Base-by-base conservation (phyloP, 139 green algal species). In the Tetratostichococcus sp. region DNA sequence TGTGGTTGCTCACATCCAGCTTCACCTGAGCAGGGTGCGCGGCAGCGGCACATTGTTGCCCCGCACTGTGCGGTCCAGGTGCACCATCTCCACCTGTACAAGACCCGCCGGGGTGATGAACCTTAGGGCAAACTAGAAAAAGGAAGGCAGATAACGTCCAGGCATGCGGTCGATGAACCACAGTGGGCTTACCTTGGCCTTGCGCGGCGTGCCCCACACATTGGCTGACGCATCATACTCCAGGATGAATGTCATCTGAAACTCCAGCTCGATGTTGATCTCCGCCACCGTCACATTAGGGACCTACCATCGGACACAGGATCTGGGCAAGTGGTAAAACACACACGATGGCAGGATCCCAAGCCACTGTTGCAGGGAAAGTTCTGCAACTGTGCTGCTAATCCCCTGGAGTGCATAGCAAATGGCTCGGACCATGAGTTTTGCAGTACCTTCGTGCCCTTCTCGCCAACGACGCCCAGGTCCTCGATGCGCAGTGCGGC, bases 391-490 rank as follows among this genome's bases (percentile, higher is more conserved):
- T n/a, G n/a, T n/a, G n/a, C n/a, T n/a, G n/a, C n/a, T n/a, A n/a
- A n/a, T n/a, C n/a, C n/a, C n/a, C n/a, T n/a, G n/a, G n/a, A n/a
- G n/a, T n/a, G n/a, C n/a, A n/a, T n/a, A n/a, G n/a, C n/a, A n/a
- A n/a, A n/a, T n/a, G n/a, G n/a, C n/a, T n/a, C n/a, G n/a, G n/a
- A n/a, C n/a, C n/a, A n/a, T n/a, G n/a, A 26, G 2, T 28, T 25
- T 26, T 62, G 50, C 50, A 25, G 50, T 26, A 62, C 87, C 77
- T 92, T 91, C 65, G 83, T 92, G 31, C 90, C 90, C n/a, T 77
- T 70, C 82, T 95, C 90, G 14, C 90, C 90, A 17, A 91, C 59
- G 69, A 95, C 75, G 69, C 89, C 87, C 72, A 95, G 77, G 26
- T 77, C 81, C n/a, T 66, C 75, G 25, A 80, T 33, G 33, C 84